Base-by-base conservation (phyloP, 352 stramenopile genomes). In the Globisporangium alternatum region DNA sequence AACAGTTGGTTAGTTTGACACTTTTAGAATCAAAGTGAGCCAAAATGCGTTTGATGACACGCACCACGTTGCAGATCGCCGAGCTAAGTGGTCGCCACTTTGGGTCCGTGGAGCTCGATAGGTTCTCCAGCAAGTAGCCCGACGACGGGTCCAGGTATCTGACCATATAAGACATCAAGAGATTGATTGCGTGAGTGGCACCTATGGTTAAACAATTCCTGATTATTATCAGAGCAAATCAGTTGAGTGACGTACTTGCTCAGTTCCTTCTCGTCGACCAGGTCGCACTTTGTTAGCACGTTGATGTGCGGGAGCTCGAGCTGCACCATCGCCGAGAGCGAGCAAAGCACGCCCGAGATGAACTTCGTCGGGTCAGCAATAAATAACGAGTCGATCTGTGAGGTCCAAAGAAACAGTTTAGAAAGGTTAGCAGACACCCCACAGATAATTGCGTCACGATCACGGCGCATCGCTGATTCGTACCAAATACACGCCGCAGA, bases 221-320 rank as follows among this genome's bases (percentile, higher is more conserved):
- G 33, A 39, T 28, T 28, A 28, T 28, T 28, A 28, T 28, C 25
- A 28, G 25, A 28, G 25, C 25, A 43, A 43, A 43, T 17, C 37
- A 43, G 12, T 21, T 21, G 17, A 9, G 5, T 48, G 54, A 25
- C 71, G 41, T 81, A 97, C 79, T 95, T 96, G 54, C 78, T 89
- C 48, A 97, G 58, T 62, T 95, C 88, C 64, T 96, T 91, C 55
- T 97, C 84, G 56, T 96, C 81, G 13, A 96, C 87, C 9, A 97
- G 66, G 64, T 98, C 91, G 65, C 88, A 97, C 71, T 98, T 98
- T 28, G 91, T 97, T 12, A 98, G 75, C 35, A 97, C 88, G 69
- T 98, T 98, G 35, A 98, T 91, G 66, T 97, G 88, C 15, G 98
- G 97, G 33, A 99, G 84, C 69, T 99, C 97, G n/a, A 99, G 83